Percentiles rank a stretch among this genome's conserved stretches.
phyloP scores from a whole-genome alignment of 2,329 filamentous ascomycete species.

The Calonectria pteridis region DNA sequence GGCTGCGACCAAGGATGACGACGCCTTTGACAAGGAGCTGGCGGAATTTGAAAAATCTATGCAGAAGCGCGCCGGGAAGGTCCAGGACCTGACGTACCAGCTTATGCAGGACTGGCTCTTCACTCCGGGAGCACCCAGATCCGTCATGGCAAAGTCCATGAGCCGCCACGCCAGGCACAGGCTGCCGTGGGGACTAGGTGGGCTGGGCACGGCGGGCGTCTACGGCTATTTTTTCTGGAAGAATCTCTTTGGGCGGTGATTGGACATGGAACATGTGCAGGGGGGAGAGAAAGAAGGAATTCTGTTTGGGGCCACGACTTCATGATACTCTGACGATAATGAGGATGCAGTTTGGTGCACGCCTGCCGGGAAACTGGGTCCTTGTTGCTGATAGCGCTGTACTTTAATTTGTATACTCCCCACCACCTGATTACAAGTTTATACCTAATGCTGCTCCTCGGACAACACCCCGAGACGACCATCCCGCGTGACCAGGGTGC shows the following conservation, averaged over 20 bases:
- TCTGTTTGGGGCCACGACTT: neutral
- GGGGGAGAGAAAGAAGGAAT: neutral
- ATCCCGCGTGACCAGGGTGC: conserved; percentile 40
- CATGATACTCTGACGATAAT: neutral
- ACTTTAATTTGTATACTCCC: neutral
- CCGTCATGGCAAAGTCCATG: conserved; percentile 54
- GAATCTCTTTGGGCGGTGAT: conserved; percentile 21
- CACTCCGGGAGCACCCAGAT: conserved; percentile 58
- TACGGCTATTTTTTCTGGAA: conserved; percentile 46
- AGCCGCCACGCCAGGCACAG: conserved; percentile 49
- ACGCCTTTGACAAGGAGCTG: conserved; percentile 50
- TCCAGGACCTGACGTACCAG: conserved; percentile 59
- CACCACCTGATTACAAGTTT: conserved; percentile 1
- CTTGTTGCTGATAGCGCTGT: conserved; percentile 23
- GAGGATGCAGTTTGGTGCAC: conserved; percentile 1
- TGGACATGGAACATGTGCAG: neutral
- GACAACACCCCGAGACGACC: conserved; percentile 23
- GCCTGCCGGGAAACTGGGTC: neutral
- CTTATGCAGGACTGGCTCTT: conserved; percentile 62
- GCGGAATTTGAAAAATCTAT: conserved; percentile 53
- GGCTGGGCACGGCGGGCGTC: conserved; percentile 45
- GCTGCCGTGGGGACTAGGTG: conserved; percentile 48
- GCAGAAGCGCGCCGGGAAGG: conserved; percentile 51
- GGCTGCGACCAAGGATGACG: conserved; percentile 37
- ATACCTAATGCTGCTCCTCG: neutral